Evolutionary conservation across 768 basidiomycete species (phyloP).

Genomic region (Boletus tylopilopsis): DNA sequence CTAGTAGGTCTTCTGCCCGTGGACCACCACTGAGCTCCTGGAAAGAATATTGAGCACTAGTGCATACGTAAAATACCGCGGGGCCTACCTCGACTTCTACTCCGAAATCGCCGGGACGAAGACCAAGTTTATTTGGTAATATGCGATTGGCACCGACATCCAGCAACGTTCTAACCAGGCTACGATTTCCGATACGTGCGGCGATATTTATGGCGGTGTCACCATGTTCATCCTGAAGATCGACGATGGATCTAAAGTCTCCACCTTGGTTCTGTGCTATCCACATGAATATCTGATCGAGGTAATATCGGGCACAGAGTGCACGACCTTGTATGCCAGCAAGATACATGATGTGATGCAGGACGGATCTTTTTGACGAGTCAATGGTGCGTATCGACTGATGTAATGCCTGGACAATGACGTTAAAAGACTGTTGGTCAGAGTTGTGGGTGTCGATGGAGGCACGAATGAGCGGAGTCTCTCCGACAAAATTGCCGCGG

Average conservation of each 20-base stretch:
- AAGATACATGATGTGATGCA: constrained; percentile 89
- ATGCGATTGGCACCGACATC: constrained; percentile 92
- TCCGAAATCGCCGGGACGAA: constrained; percentile 93
- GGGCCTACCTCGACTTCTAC: constrained; percentile 79
- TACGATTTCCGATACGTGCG: constrained; percentile 87
- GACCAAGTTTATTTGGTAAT: constrained; percentile 87
- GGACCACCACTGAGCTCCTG: constrained; percentile 70
- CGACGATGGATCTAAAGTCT: constrained; percentile 76
- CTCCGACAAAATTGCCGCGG: constrained; percentile 89
- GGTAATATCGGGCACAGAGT: constrained; percentile 80
- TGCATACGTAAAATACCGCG: background rate
- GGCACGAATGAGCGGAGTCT: constrained; percentile 91
- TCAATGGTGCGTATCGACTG: constrained; percentile 86
- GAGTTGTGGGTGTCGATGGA: constrained; percentile 85
- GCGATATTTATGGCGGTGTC: constrained; percentile 96
- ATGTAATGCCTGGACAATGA: constrained; percentile 60
- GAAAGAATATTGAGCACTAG: background rate
- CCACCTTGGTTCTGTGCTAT: constrained; percentile 75
- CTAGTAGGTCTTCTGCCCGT: constrained; percentile 76
- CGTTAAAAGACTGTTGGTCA: constrained; percentile 71
- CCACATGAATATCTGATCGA: constrained; percentile 86
- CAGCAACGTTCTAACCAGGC: constrained; percentile 78
- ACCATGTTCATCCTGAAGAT: constrained; percentile 91
- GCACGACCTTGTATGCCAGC: constrained; percentile 91
- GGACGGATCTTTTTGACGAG: constrained; percentile 74